These are phyloP conservation scores for Mercurialis annua DNA, from an alignment of 345 rosid genomes.

Conservation along the genomic window DNA sequence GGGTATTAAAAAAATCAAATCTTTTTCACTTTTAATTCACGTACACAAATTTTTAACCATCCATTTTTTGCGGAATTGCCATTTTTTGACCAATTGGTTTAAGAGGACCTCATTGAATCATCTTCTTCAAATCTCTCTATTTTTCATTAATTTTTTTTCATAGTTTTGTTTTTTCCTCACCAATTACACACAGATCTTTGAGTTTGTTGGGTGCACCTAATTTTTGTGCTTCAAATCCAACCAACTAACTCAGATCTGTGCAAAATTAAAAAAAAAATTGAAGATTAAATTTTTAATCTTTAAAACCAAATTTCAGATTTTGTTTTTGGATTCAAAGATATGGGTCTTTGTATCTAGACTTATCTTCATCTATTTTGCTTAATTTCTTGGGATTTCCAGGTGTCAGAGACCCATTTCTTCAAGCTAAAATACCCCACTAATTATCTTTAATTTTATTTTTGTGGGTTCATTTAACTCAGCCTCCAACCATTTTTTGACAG, in stretches of 20 bases:
- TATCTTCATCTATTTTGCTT: not conserved
- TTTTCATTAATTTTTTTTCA: not conserved
- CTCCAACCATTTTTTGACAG: constrained; percentile 13
- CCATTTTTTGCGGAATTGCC: constrained; percentile 11
- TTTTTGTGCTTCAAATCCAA: constrained; percentile 15
- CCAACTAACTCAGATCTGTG: constrained; percentile 44
- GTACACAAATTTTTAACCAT: constrained; percentile 3
- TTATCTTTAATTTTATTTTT: not conserved
- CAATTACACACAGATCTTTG: constrained; percentile 15
- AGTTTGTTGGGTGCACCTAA: constrained; percentile 29
- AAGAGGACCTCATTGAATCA: constrained; percentile 8
- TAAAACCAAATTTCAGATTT: constrained; percentile 10
- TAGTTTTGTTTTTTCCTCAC: not conserved
- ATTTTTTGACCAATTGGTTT: not conserved
- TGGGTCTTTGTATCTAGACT: constrained; percentile 50
- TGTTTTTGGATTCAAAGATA: constrained; percentile 33
- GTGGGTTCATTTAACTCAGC: constrained; percentile 13
- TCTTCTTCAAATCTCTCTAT: not conserved
- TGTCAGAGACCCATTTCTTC: constrained; percentile 38
- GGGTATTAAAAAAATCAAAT: not conserved
- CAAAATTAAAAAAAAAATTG: not conserved
- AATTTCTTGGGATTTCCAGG: constrained; percentile 28
- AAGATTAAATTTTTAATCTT: not conserved
- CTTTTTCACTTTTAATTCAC: not conserved
- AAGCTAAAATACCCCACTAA: constrained; percentile 28